These are phyloP conservation scores for Lippia alba DNA, from an alignment of 305 asterid species.

Conservation along the genomic window DNA sequence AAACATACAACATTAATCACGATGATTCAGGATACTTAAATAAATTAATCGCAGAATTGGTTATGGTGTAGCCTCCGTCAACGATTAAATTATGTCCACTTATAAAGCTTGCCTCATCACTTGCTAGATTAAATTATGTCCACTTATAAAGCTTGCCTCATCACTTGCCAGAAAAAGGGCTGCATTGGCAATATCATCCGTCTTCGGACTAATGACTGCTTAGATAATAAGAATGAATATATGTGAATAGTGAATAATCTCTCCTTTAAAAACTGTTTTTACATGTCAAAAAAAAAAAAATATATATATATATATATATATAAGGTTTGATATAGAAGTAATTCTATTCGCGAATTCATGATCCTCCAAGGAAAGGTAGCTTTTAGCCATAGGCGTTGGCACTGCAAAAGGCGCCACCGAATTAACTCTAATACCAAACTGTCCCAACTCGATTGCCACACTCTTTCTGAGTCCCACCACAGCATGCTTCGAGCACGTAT, in stretches of 20 bases:
- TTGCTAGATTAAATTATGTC: constrained; percentile 54
- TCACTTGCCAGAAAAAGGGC: constrained; percentile 59
- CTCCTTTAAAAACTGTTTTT: too few species aligned
- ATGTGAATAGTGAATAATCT: too few species aligned
- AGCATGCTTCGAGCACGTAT: constrained; percentile 57
- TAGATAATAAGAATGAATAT: too few species aligned
- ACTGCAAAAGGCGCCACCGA: constrained; percentile 58
- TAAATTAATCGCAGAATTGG: constrained; percentile 35
- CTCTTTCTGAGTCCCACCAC: constrained; percentile 58
- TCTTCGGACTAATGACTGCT: constrained; percentile 20
- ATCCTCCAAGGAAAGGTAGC: constrained; percentile 9
- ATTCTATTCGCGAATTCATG: constrained; percentile 37
- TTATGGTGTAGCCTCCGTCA: constrained; percentile 54
- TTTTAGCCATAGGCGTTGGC: constrained; percentile 39
- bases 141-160: constrained; percentile 59
- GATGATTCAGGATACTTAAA: too few species aligned
- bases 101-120: constrained; percentile 57
- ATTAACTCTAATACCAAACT: constrained; percentile 66
- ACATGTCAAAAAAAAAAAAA: too few species aligned
- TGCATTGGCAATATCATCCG: constrained; percentile 50
- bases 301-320: constrained; percentile 5
- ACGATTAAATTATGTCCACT: constrained; percentile 57
- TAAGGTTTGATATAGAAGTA: constrained; percentile 32
- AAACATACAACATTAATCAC: too few species aligned
- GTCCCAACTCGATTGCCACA: constrained; percentile 58